phyloP scores from a whole-genome alignment of 176 grass and related monocot species.

The Triticum timopheevii region DNA sequence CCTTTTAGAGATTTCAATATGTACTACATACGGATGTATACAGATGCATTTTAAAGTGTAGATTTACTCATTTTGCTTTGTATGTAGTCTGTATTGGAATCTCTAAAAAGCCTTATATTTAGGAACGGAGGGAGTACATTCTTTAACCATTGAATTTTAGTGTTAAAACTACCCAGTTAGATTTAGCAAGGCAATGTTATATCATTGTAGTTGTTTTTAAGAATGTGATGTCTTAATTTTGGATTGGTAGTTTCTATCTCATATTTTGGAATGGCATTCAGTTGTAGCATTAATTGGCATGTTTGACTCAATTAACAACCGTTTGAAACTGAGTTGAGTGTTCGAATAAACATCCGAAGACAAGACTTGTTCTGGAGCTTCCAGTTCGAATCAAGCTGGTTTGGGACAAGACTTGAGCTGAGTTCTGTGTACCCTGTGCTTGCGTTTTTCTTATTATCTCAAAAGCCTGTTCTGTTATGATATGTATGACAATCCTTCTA shows the following conservation, averaged over 20 bases:
- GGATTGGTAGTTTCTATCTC: not conserved
- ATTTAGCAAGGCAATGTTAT: not conserved
- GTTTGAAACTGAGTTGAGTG: slow-evolving; percentile 14
- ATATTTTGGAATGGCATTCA: not conserved
- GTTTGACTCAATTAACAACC: not conserved
- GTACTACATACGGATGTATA: no score
- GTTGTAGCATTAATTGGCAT: not conserved
- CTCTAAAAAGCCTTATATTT: no score
- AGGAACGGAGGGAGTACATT: not conserved
- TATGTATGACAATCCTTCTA: not conserved
- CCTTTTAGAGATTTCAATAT: no score
- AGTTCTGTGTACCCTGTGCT: not conserved
- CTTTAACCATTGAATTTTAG: not conserved
- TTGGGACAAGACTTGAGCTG: slow-evolving; percentile 1
- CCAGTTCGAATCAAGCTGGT: slow-evolving; percentile 8
- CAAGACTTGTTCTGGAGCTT: not conserved
- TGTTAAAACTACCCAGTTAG: not conserved
- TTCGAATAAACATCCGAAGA: slow-evolving; percentile 7
- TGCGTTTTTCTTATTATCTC: not conserved
- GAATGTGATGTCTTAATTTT: not conserved
- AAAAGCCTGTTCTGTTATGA: not conserved
- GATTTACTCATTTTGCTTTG: no score
- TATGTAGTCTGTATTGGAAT: no score
- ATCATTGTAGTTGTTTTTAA: not conserved
- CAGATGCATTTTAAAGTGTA: no score